These are phyloP conservation scores for Globisporangium radiosum DNA, from an alignment of 352 stramenopile genomes.

Conservation along the genomic window DNA sequence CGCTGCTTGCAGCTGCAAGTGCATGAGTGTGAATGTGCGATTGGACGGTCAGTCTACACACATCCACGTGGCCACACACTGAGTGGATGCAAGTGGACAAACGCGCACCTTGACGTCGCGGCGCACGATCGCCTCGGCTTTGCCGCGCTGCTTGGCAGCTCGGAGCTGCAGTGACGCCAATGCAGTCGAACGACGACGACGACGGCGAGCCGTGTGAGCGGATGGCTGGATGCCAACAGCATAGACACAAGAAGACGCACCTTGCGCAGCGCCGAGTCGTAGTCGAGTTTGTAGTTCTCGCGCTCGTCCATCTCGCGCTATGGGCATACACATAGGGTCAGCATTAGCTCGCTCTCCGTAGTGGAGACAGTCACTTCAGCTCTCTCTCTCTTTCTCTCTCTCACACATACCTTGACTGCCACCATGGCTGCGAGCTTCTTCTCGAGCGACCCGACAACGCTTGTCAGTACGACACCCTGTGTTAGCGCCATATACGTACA, in stretches of 20 bases:
- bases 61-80: too few relatives aligned
- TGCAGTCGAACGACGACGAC: background rate
- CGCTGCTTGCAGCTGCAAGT: slow-evolving; percentile 17
- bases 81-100: too few relatives aligned
- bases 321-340: too few relatives aligned
- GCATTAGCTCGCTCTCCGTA: too few relatives aligned
- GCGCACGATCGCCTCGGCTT: slow-evolving; percentile 21
- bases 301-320: slow-evolving; percentile 24
- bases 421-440: slow-evolving; percentile 32
- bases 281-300: slow-evolving; percentile 23
- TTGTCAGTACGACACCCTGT: background rate
- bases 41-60: too few relatives aligned
- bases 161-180: slow-evolving; percentile 9
- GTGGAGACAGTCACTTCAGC: too few relatives aligned
- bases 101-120: slow-evolving; percentile 21
- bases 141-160: slow-evolving; percentile 14
- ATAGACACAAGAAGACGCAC: slow-evolving; percentile 1
- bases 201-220: too few relatives aligned
- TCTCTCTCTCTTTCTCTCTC: too few relatives aligned
- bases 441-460: slow-evolving; percentile 23
- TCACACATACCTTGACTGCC: slow-evolving; percentile 16
- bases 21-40: background rate
- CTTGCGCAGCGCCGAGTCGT: slow-evolving; percentile 23
- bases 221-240: background rate
- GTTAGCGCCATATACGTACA: too few relatives aligned